Conservation (phyloP, 495 filamentous ascomycete genomes). For the Penicillium goetzii region DNA sequence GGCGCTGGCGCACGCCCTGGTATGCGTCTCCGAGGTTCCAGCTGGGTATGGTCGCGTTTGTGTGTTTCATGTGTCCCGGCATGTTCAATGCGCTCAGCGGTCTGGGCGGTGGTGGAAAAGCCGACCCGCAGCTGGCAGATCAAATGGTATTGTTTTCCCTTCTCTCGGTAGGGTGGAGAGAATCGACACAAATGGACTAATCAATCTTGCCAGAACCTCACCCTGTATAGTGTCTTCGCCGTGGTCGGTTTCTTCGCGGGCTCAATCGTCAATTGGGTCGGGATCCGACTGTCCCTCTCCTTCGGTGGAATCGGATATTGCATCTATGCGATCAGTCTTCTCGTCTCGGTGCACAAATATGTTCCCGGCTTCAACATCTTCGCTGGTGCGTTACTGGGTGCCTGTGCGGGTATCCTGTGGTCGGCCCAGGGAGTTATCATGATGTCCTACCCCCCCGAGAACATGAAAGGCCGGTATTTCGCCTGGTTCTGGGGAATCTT, state of each 20-base stretch:
- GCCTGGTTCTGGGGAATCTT: constrained; percentile 53
- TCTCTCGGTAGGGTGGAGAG: too few relatives aligned
- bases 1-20: background rate
- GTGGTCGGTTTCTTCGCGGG: background rate
- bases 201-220: background rate
- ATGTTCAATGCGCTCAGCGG: background rate
- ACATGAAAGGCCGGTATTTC: constrained; percentile 48
- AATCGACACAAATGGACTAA: background rate
- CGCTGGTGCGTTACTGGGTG: constrained; percentile 47
- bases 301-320: constrained; percentile 48
- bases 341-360: constrained; percentile 66
- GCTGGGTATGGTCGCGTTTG: background rate
- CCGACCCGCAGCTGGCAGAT: background rate
- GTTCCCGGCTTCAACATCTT: constrained; percentile 76
- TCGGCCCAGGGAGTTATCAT: constrained; percentile 54
- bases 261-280: background rate
- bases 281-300: constrained; percentile 26
- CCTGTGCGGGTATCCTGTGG: constrained; percentile 52
- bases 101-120: background rate
- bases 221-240: background rate
- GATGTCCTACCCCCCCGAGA: constrained; percentile 51
- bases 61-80: background rate
- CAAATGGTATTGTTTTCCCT: background rate
- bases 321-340: constrained; percentile 43
- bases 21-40: background rate